These are phyloP conservation scores for Epithemia pelagica DNA, from an alignment of 108 stramenopile species.

Conservation along the genomic window DNA sequence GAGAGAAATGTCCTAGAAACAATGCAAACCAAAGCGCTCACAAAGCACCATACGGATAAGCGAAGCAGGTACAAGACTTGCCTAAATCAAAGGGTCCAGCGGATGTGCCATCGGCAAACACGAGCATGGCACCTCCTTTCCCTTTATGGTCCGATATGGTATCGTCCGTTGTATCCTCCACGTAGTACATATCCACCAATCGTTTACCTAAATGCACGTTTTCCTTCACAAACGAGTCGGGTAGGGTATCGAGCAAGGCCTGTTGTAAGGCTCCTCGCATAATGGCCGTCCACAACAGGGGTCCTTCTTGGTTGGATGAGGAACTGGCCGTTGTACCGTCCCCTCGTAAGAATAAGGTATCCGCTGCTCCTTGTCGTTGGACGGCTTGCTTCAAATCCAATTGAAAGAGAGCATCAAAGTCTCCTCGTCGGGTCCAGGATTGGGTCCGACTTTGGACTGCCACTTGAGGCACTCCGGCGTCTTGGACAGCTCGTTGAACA, in stretches of 20 bases:
- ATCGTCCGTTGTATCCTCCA: conserved; percentile 4
- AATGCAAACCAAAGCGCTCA: too few relatives aligned
- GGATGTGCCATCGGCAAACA: conserved; percentile 50
- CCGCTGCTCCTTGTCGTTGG: conserved; percentile 18
- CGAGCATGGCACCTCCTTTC: conserved; percentile 44
- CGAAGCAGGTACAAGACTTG: too few relatives aligned
- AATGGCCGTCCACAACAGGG: conserved; percentile 50
- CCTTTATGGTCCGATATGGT: too few relatives aligned
- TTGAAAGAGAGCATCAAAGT: conserved; percentile 38
- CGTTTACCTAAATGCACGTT: conserved; percentile 44
- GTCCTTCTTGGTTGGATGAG: neutral
- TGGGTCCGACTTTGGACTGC: conserved; percentile 39
- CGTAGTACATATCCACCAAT: conserved; percentile 15
- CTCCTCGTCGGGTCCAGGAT: conserved; percentile 34
- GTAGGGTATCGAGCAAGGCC: conserved; percentile 41
- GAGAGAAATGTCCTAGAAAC: too few relatives aligned
- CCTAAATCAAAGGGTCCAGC: conserved; percentile 56
- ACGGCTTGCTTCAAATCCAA: conserved; percentile 42
- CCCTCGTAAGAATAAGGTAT: conserved; percentile 23
- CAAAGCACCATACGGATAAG: too few relatives aligned
- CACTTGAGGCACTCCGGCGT: conserved; percentile 46
- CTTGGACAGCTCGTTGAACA: conserved; percentile 38
- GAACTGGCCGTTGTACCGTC: neutral
- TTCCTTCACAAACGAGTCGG: conserved; percentile 10
- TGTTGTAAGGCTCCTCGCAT: conserved; percentile 68